These are phyloP conservation scores for Aspergillus brasiliensis DNA, from an alignment of 2,329 filamentous ascomycete genomes.

Conservation along the genomic window DNA sequence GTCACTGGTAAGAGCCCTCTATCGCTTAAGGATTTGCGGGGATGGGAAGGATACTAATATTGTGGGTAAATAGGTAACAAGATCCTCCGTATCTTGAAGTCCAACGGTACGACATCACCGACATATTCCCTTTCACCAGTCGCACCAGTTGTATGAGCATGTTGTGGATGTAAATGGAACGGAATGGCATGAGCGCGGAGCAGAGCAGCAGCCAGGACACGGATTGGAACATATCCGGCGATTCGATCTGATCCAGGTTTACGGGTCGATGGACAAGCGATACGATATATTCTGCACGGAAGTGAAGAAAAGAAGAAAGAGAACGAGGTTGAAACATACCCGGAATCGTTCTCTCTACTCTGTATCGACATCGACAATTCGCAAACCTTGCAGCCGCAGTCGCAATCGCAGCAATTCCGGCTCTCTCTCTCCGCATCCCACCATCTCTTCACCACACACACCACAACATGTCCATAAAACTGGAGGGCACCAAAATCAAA, in stretches of 20 bases:
- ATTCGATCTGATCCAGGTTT: neutral
- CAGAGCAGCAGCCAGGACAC: neutral
- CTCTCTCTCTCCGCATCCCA: neutral
- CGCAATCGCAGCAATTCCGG: slow-evolving; percentile 2
- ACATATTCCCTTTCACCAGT: slow-evolving; percentile 3
- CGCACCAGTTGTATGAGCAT: slow-evolving; percentile 6
- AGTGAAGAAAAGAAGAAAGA: no score
- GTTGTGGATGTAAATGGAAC: neutral
- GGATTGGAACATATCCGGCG: slow-evolving; percentile 4
- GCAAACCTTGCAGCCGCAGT: slow-evolving; percentile 2
- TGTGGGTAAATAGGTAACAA: slow-evolving; percentile 76
- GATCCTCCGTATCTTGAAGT: slow-evolving; percentile 99
- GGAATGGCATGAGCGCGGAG: neutral
- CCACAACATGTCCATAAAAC: neutral
- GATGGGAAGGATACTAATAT: slow-evolving; percentile 42
- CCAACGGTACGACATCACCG: slow-evolving; percentile 71
- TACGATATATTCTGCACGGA: neutral
- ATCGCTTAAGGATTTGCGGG: neutral
- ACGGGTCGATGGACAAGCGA: neutral
- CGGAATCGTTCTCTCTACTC: neutral
- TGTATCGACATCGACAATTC: neutral
- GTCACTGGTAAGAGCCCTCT: slow-evolving; percentile 75
- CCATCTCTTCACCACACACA: neutral
- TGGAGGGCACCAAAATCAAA: neutral
- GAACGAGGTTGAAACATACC: slow-evolving; percentile 2